Evolutionary conservation across 2,329 filamentous ascomycete species (phyloP), one percentile per base, ranked within the genome.

Genomic region (Verticillium alfalfae): DNA sequence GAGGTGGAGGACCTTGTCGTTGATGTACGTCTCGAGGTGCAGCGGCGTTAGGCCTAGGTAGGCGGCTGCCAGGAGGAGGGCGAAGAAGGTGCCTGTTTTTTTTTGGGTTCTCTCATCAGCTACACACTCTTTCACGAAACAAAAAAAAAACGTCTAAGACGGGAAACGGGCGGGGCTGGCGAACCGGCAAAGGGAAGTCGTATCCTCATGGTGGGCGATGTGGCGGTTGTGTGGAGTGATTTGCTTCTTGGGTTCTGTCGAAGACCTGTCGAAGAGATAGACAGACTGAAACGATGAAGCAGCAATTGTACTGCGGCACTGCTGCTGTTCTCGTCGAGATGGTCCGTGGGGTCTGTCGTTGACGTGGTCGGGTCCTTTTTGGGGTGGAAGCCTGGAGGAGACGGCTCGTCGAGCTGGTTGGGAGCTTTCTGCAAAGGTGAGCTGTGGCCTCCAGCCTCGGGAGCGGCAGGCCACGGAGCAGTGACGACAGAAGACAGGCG

Each of bases 1-100:
- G 69, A 91, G 83, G 76, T 98, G 95, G 34, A 98, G 84, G 70
- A 90, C 80, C 77, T 99, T 98, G 83, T 97, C 93, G 80, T 96
- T 93, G 73, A 94, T 84, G 70, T 82, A 74, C 64, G 76, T 68
- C 65, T 77, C 78, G 67, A 86, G 70, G 66, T 87, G 83, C 60
- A 87, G 72, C 45, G 83, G 79, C 37, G 91, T 88, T 61, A 98
- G 89, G 67, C 93, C 93, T 65, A 89, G 84, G 73, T 94, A 96
- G 65, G 86, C 93, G 64, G 91, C 87, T 60, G 91, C 76, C 64
- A 96, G 81, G 67, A 93, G 80, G 68, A 97, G 85, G 65, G 85
- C 72, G 76, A 86, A 75, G 75, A 90, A 94, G 66, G 83, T 82
- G 72, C 86, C 90, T 93, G 70, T 39, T 56, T 39, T 45, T 36